phyloP scores from a whole-genome alignment of 2,329 filamentous ascomycete species.

The Xylaria arbuscula region DNA sequence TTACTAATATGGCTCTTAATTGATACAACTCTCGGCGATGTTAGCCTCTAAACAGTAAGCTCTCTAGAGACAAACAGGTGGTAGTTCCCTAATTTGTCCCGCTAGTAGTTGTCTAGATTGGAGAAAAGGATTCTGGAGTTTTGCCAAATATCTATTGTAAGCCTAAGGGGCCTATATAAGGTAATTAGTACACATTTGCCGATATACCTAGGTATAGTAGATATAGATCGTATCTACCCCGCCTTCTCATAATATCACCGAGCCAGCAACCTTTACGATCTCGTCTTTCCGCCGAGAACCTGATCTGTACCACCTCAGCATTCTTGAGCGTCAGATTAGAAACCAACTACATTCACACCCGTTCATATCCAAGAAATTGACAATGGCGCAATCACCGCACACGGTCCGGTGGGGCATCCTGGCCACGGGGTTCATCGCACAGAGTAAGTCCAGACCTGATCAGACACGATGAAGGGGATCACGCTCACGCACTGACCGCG shows the following conservation, averaged over 20 bases:
- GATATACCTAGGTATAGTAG: background rate
- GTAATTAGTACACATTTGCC: background rate
- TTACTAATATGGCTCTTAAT: slow-evolving; percentile 27
- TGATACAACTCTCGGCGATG: background rate
- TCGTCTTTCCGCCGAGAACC: slow-evolving; percentile 4
- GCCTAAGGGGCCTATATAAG: background rate
- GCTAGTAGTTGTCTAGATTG: slow-evolving; percentile 12
- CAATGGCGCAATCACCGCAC: slow-evolving; percentile 58
- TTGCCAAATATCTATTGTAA: background rate
- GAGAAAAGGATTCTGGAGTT: background rate
- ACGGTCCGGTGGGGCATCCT: slow-evolving; percentile 70
- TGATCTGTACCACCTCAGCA: background rate
- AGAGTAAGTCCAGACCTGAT: slow-evolving; percentile 56
- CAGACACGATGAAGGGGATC: background rate
- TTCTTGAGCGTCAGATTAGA: background rate
- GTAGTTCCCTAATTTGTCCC: slow-evolving; percentile 7
- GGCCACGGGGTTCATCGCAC: slow-evolving; percentile 69
- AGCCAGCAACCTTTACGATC: slow-evolving; percentile 12
- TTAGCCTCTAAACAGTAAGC: slow-evolving; percentile 30
- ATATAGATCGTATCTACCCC: slow-evolving; percentile 26
- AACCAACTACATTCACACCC: background rate
- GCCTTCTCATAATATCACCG: slow-evolving; percentile 20
- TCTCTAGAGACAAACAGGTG: slow-evolving; percentile 5
- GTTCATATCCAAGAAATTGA: slow-evolving; percentile 34
- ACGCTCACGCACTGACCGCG: background rate